phyloP scores from a whole-genome alignment of 768 basidiomycete genomes.

The Cytidiella melzeri region DNA sequence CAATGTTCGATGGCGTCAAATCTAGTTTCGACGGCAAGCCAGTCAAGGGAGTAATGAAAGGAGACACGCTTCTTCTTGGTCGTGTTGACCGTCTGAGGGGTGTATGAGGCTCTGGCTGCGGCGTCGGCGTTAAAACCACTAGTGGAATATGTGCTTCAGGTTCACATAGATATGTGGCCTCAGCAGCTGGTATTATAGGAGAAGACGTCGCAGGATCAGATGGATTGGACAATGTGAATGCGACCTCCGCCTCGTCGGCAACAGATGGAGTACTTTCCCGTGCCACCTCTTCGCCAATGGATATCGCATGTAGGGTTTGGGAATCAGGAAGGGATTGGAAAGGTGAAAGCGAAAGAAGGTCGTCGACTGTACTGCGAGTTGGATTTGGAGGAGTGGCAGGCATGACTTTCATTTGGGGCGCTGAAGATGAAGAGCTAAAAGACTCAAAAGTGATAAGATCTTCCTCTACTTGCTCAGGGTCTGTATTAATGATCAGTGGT shows the following conservation, averaged over 20 bases:
- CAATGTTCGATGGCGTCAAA: not conserved
- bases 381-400: constrained; percentile 2
- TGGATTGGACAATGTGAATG: not conserved
- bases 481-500: too few species aligned
- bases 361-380: constrained; percentile 5
- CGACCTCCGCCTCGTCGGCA: constrained; percentile 3
- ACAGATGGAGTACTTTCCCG: not conserved
- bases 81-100: constrained; percentile 12
- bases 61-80: constrained; percentile 10
- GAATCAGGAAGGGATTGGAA: not conserved
- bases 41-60: constrained; percentile 2
- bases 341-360: constrained; percentile 3
- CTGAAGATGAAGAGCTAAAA: not conserved
- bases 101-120: not conserved
- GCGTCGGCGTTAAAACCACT: not conserved
- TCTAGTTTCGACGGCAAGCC: not conserved
- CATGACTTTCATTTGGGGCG: not conserved
- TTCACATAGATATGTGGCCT: not conserved
- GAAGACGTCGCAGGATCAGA: not conserved
- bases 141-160: not conserved
- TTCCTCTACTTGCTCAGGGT: not conserved
- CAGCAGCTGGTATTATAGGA: not conserved
- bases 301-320: not conserved
- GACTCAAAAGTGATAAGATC: constrained; percentile 10
- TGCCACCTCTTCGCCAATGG: not conserved